These are phyloP conservation scores for Tetrapisispora fleetii DNA, from an alignment of 805 yeast species.

Conservation along the genomic window DNA sequence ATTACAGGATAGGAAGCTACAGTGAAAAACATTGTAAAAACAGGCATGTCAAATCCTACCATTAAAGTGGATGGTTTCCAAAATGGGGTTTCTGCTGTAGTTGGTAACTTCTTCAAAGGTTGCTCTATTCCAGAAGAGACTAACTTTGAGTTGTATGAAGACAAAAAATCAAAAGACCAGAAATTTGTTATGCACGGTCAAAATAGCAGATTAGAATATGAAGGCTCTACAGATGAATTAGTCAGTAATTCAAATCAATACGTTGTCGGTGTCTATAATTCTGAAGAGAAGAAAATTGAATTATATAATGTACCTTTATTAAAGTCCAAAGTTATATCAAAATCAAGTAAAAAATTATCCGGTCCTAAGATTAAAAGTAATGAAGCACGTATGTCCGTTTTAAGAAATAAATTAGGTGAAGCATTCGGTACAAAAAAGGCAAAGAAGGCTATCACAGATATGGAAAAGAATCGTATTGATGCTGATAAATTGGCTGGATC, in stretches of 20 bases:
- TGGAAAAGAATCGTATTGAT: conserved; percentile 79
- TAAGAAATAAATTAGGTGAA: conserved; percentile 82
- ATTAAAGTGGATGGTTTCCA: conserved; percentile 30
- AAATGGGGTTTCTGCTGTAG: conserved; percentile 41
- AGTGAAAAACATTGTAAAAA: too few species aligned
- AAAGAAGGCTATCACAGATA: conserved; percentile 74
- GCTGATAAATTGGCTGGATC: conserved; percentile 65
- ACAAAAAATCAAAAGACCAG: conserved; percentile 23
- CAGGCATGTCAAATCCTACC: background rate
- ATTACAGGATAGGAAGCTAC: too few species aligned
- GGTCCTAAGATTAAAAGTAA: conserved; percentile 58
- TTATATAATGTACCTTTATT: conserved; percentile 55
- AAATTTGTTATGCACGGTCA: conserved; percentile 69
- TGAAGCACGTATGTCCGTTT: conserved; percentile 38
- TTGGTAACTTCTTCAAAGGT: conserved; percentile 77
- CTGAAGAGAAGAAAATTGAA: conserved; percentile 51
- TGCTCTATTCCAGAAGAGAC: conserved; percentile 49
- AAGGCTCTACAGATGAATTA: conserved; percentile 40
- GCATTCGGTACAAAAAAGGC: conserved; percentile 97
- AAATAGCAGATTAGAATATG: conserved; percentile 59
- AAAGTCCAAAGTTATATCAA: conserved; percentile 53
- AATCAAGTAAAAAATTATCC: conserved; percentile 42
- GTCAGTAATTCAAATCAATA: conserved; percentile 38
- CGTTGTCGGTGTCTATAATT: conserved; percentile 71
- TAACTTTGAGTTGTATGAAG: conserved; percentile 52